phyloP scores from a whole-genome alignment of 345 rosid species.

The Citrus glauca region DNA sequence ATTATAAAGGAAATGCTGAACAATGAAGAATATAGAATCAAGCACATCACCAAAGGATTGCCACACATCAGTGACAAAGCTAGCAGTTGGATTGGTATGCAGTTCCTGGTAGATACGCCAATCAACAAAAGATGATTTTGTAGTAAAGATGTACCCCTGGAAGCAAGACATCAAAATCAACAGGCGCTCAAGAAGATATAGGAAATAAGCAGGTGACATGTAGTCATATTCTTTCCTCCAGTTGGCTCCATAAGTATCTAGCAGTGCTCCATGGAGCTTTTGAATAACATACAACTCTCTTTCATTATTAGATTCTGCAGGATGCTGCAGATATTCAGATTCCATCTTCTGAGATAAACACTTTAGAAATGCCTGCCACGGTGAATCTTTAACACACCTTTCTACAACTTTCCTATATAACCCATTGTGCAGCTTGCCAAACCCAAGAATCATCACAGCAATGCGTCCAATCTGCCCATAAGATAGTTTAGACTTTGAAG shows the following conservation, averaged over 20 bases:
- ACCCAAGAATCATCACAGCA: slow-evolving; percentile 39
- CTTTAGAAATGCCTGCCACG: slow-evolving; percentile 34
- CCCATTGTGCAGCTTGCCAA: slow-evolving; percentile 8
- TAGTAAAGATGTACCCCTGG: slow-evolving; percentile 17
- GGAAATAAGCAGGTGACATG: slow-evolving; percentile 42
- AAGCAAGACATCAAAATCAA: slow-evolving; percentile 20
- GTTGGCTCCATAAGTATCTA: slow-evolving; percentile 24
- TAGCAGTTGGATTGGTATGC: background rate
- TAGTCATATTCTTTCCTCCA: slow-evolving; percentile 29
- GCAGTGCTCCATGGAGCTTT: slow-evolving; percentile 29
- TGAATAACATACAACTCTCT: background rate
- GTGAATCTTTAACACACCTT: slow-evolving; percentile 4
- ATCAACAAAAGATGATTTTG: slow-evolving; percentile 37
- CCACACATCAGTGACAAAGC: background rate
- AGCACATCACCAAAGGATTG: background rate
- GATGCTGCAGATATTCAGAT: background rate
- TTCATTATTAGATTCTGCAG: too few relatives aligned
- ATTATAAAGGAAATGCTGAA: slow-evolving; percentile 4
- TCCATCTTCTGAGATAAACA: background rate
- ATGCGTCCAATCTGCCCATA: slow-evolving; percentile 39
- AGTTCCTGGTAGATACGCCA: slow-evolving; percentile 31
- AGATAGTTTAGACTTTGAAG: slow-evolving; percentile 12
- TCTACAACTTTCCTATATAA: slow-evolving; percentile 4
- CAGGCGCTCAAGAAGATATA: slow-evolving; percentile 44
- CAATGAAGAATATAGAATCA: slow-evolving; percentile 1